A percentile compares a stretch with the other conserved stretches of the same genome.
These are phyloP conservation scores for Moricandia arvensis DNA, from an alignment of 345 rosid genomes.

Conservation along the genomic window DNA sequence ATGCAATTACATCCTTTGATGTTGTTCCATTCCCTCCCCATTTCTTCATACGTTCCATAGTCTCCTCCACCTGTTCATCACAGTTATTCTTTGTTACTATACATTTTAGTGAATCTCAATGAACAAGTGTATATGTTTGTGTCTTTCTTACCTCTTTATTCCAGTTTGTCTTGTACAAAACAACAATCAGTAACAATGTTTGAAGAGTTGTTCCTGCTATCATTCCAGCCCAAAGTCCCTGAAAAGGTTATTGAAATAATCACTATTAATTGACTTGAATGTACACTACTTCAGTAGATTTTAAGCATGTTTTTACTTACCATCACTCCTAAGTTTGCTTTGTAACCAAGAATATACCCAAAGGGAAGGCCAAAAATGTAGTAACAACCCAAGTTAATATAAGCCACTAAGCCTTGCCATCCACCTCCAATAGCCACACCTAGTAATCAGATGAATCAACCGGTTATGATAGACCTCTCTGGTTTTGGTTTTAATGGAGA, in stretches of 20 bases:
- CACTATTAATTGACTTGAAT: background rate
- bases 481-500: background rate
- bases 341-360: conserved; percentile 68
- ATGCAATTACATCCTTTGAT: conserved; percentile 23
- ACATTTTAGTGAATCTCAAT: background rate
- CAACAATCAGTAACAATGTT: conserved; percentile 51
- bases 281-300: background rate
- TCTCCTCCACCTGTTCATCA: conserved; percentile 53
- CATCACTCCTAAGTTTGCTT: conserved; percentile 56
- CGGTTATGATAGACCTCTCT: background rate
- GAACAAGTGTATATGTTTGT: background rate
- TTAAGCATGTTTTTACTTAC: conserved; percentile 35
- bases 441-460: conserved; percentile 2
- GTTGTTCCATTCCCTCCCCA: conserved; percentile 60
- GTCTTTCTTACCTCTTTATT: conserved; percentile 59
- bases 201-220: conserved; percentile 70
- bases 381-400: conserved; percentile 70
- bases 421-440: conserved; percentile 92
- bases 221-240: conserved; percentile 92
- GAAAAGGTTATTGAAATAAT: background rate
- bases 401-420: conserved; percentile 86
- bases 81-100: background rate
- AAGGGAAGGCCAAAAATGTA: conserved; percentile 75
- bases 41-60: conserved; percentile 62
- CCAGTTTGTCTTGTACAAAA: conserved; percentile 72